Evolutionary conservation across 2,329 filamentous ascomycete species (phyloP).

Genomic region (Neonectria ditissima): DNA sequence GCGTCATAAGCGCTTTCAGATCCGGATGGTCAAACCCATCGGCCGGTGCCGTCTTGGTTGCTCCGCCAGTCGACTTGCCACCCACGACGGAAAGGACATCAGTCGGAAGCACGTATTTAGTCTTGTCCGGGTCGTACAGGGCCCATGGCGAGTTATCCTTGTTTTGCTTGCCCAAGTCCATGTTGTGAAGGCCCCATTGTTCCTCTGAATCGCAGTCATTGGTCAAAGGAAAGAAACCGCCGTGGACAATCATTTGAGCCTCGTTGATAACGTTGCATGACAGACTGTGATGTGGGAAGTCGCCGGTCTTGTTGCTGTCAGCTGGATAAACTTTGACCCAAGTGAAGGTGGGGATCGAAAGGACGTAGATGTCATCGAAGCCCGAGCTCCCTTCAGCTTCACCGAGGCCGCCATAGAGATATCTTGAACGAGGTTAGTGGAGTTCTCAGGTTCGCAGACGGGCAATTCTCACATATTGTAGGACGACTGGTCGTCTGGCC

Average conservation of each 20-base stretch:
- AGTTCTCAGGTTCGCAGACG: not conserved
- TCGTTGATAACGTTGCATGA: conserved; percentile 66
- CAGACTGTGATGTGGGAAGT: conserved; percentile 64
- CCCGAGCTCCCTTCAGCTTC: conserved; percentile 59
- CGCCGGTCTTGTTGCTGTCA: conserved; percentile 52
- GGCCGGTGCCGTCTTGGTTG: conserved; percentile 62
- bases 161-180: conserved; percentile 66
- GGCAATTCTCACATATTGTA: conserved; percentile 69
- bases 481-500: conserved; percentile 69
- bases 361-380: conserved; percentile 71
- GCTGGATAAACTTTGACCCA: conserved; percentile 69
- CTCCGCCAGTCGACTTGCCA: conserved; percentile 62
- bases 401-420: conserved; percentile 70
- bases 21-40: conserved; percentile 63
- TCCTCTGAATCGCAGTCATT: conserved; percentile 62
- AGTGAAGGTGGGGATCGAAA: conserved; percentile 70
- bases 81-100: conserved; percentile 63
- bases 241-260: conserved; percentile 72
- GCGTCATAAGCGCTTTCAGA: conserved; percentile 64
- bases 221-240: conserved; percentile 65
- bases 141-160: conserved; percentile 61
- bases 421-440: conserved; percentile 53
- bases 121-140: conserved; percentile 61
- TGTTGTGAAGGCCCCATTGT: conserved; percentile 68
- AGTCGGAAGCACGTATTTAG: conserved; percentile 64